Percentiles rank a stretch among this genome's conserved stretches.
Conservation (phyloP, 1,139 yeast genomes). For the Saccharomycopsis hybrid region DNA sequence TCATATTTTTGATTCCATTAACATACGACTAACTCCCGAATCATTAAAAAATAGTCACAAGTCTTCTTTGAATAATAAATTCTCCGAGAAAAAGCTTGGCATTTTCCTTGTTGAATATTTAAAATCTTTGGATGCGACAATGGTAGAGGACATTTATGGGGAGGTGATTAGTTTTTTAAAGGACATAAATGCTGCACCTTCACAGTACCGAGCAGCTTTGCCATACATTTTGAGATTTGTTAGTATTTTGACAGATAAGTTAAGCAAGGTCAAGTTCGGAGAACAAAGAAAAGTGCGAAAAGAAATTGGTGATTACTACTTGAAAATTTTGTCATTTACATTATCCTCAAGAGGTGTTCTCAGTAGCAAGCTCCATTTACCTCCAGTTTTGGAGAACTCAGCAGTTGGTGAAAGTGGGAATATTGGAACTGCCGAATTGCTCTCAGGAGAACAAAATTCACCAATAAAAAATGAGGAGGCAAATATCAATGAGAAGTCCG, state of each 20-base stretch:
- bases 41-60: conserved; percentile 25
- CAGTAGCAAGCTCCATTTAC: conserved; percentile 1
- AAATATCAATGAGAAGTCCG: too few relatives aligned
- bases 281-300: conserved; percentile 53
- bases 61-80: conserved; percentile 39
- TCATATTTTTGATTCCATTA: conserved; percentile 50
- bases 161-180: conserved; percentile 51
- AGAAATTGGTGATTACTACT: conserved; percentile 62
- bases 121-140: conserved; percentile 62
- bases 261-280: conserved; percentile 52
- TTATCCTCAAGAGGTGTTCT: conserved; percentile 28
- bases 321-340: conserved; percentile 44
- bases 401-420: too few relatives aligned
- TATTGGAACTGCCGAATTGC: too few relatives aligned
- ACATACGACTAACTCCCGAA: conserved; percentile 36
- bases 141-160: conserved; percentile 69
- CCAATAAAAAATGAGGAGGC: too few relatives aligned
- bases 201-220: conserved; percentile 43
- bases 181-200: conserved; percentile 45
- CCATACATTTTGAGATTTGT: conserved; percentile 48
- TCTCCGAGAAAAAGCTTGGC: conserved; percentile 39
- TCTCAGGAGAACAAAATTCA: background rate
- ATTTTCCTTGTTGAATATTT: conserved; percentile 54
- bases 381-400: background rate
- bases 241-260: conserved; percentile 47